Base-by-base conservation (phyloP, 2,329 filamentous ascomycete genomes). In the Phialophora macrospora region DNA sequence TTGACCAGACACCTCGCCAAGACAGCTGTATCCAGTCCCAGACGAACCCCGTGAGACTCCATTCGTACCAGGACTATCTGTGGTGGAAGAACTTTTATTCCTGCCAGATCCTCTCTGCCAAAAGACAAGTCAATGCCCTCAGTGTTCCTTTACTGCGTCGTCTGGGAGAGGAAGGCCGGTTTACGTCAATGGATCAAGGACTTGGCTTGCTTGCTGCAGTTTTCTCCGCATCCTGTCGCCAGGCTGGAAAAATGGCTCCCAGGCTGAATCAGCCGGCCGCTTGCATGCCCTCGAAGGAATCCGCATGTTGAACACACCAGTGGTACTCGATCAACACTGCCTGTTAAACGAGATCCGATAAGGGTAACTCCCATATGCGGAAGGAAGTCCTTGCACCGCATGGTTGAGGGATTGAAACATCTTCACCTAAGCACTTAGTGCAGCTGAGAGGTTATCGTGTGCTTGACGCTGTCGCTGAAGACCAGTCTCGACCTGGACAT, bases 261-360 rank as follows among this genome's bases (percentile, higher is more conserved):
- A 51, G 9, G 48, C 48, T 51, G 48, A 51, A 24, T 51, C 48
- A 26, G 48, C 48, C 48, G 20, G 48, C 26, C 48, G 48, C 48
- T 26, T 48, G 44, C 6, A 48, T 22, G 17, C 17, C 17, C 17
- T 48, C 17, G 14, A 20, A 6, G 9, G 44, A 48, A 48, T 48
- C 44, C 44, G 44, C 17, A 17, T n/a, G 20, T 48, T 17, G 48
- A 26, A 8, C n/a, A 14, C 22, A 12, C 9, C 20, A 3, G 20
- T 51, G 8, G 20, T 17, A 22, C 48, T 28, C 20, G 8, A 26
- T 24, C 48, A 26, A 28, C 48, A 26, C 22, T 24, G 48, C 22
- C 48, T 51, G 48, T 51, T 11, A 20, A 20, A 28, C 52, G 20
- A 3, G 24, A 34, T n/a, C 7, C 12, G 28, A 30, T 32, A 34